A percentile compares a stretch with the other conserved stretches of the same genome.
Evolutionary conservation across 2,329 filamentous ascomycete genomes (phyloP).

Genomic region (Rhynchosporium agropyri): DNA sequence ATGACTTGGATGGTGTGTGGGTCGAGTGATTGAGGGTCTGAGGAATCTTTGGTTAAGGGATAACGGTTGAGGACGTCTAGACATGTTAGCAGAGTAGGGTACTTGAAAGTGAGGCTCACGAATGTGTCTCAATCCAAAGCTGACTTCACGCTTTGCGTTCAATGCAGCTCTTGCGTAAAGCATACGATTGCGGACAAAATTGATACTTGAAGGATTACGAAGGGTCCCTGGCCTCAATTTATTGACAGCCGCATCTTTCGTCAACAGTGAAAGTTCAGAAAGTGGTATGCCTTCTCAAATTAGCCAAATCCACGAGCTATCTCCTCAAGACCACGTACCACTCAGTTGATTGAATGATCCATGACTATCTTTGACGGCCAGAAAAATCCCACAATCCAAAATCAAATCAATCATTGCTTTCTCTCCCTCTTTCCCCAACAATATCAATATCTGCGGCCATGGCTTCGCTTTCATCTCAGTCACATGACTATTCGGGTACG

Average conservation of each 20-base stretch:
- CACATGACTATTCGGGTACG: constrained; percentile 71
- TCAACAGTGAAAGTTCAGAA: constrained; percentile 36
- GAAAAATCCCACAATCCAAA: constrained; percentile 76
- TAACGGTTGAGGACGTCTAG: constrained; percentile 81
- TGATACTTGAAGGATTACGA: constrained; percentile 59
- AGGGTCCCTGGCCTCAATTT: constrained; percentile 27
- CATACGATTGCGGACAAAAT: constrained; percentile 80
- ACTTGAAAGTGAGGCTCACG: constrained; percentile 57
- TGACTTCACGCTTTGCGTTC: constrained; percentile 67
- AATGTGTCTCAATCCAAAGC: constrained; percentile 77
- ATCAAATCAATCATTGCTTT: constrained; percentile 77
- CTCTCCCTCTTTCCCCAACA: constrained; percentile 77
- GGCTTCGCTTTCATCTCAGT: constrained; percentile 66
- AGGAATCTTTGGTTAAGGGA: constrained; percentile 37
- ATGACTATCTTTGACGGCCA: constrained; percentile 58
- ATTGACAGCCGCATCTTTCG: background rate
- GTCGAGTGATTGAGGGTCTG: constrained; percentile 42
- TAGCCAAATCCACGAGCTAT: background rate
- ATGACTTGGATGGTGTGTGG: constrained; percentile 70
- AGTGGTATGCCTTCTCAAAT: constrained; percentile 12
- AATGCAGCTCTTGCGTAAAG: constrained; percentile 78
- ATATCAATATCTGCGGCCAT: constrained; percentile 74
- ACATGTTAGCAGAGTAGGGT: constrained; percentile 31
- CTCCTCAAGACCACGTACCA: constrained; percentile 52
- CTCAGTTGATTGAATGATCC: constrained; percentile 78